Evolutionary conservation across 2,329 filamentous ascomycete species (phyloP).

Genomic region (Nigrospora osmanthi): DNA sequence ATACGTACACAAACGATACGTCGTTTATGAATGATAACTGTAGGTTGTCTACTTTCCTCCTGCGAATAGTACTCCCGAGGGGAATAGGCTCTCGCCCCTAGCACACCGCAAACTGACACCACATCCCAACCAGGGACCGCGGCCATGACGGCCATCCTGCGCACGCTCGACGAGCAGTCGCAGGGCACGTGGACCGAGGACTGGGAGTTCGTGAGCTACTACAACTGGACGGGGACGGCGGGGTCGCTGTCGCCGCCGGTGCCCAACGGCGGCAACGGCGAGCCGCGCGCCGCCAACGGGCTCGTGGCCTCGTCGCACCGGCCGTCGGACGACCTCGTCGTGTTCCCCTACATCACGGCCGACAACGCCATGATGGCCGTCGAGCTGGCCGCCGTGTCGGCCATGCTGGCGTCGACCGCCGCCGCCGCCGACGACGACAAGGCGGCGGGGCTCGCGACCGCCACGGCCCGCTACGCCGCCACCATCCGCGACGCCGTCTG

Average conservation of each 20-base stretch:
- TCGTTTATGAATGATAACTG: slow-evolving; percentile 3
- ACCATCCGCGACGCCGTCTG: background rate
- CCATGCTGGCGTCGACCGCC: background rate
- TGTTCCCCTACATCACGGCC: slow-evolving; percentile 1
- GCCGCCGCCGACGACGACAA: background rate
- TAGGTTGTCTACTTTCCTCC: too few relatives aligned
- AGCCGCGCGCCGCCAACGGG: background rate
- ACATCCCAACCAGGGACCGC: background rate
- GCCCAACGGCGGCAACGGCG: slow-evolving; percentile 1
- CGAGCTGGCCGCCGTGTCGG: slow-evolving; percentile 1
- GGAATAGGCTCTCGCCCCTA: too few relatives aligned
- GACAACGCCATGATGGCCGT: slow-evolving; percentile 3
- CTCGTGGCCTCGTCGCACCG: slow-evolving; percentile 1
- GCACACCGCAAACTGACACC: background rate
- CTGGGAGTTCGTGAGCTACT: slow-evolving; percentile 1
- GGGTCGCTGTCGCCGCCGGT: background rate
- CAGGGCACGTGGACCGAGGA: slow-evolving; percentile 1
- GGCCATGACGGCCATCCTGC: slow-evolving; percentile 1
- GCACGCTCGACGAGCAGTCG: background rate
- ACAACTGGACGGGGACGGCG: slow-evolving; percentile 2
- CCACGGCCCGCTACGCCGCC: background rate
- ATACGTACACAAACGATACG: background rate
- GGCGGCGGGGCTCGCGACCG: background rate
- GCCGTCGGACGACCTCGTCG: background rate
- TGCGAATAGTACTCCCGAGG: too few relatives aligned